Evolutionary conservation across 169 alveolate species (phyloP).

Genomic region (Plasmodium fragile): DNA sequence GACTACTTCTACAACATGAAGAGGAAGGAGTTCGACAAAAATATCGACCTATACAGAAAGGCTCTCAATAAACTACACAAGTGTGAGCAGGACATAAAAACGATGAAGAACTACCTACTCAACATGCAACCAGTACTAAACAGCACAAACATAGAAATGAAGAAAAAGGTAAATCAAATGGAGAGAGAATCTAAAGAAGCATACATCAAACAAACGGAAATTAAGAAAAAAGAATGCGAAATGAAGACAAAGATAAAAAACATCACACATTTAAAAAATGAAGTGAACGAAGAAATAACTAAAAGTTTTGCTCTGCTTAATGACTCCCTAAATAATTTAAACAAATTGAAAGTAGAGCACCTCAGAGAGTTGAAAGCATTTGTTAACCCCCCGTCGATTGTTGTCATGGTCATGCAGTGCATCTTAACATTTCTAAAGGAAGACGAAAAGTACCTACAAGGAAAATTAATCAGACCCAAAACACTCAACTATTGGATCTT

Average conservation of each 20-base stretch:
- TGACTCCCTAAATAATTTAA: conserved; percentile 63
- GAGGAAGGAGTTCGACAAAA: conserved; percentile 37
- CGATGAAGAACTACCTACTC: conserved; percentile 58
- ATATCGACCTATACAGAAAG: conserved; percentile 51
- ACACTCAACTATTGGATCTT: conserved; percentile 66
- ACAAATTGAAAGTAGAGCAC: conserved; percentile 73
- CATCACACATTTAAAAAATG: conserved; percentile 63
- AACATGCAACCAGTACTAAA: conserved; percentile 64
- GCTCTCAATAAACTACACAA: conserved; percentile 51
- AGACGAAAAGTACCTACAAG: conserved; percentile 68
- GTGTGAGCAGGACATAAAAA: conserved; percentile 65
- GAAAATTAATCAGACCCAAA: conserved; percentile 40
- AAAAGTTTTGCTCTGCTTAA: conserved; percentile 61
- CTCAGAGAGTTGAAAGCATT: conserved; percentile 74
- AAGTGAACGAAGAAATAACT: conserved; percentile 67
- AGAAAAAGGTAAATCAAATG: conserved; percentile 65
- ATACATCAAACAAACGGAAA: conserved; percentile 58
- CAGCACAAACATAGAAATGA: conserved; percentile 71
- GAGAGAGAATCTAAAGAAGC: conserved; percentile 68
- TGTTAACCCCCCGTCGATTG: conserved; percentile 64
- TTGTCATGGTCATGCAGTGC: conserved; percentile 73
- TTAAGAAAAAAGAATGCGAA: conserved; percentile 68
- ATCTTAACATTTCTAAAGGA: conserved; percentile 66
- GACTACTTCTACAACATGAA: conserved; percentile 50
- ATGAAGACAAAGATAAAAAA: conserved; percentile 50